phyloP scores from a whole-genome alignment of 2,329 filamentous ascomycete species.

The Beauveria rudraprayagi region DNA sequence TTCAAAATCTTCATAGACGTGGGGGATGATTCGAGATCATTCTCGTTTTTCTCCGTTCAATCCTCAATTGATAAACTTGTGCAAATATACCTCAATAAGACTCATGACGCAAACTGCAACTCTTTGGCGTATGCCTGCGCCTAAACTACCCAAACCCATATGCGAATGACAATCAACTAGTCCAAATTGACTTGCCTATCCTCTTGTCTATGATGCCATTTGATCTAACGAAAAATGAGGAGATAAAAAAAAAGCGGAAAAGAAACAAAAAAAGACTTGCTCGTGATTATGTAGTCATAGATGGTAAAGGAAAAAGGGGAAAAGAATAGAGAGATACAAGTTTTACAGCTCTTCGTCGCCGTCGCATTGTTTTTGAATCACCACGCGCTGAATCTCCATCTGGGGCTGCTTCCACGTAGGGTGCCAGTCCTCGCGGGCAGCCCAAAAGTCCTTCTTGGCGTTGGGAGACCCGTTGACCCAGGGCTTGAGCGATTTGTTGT shows the following conservation, averaged over 20 bases:
- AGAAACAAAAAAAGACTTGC: background rate
- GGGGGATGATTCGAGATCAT: background rate
- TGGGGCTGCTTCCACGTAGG: slow-evolving; percentile 64
- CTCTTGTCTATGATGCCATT: slow-evolving; percentile 3
- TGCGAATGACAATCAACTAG: background rate
- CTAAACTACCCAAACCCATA: background rate
- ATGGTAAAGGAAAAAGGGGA: background rate
- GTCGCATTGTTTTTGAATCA: slow-evolving; percentile 64
- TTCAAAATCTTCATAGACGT: background rate
- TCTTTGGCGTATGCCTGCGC: background rate
- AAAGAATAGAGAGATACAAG: background rate
- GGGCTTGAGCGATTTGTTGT: slow-evolving; percentile 63
- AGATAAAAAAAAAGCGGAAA: background rate
- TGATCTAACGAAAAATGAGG: background rate
- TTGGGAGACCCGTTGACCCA: slow-evolving; percentile 64
- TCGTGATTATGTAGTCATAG: slow-evolving; percentile 3
- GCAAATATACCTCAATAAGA: background rate
- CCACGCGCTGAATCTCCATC: slow-evolving; percentile 62
- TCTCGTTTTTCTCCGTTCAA: background rate
- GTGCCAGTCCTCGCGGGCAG: slow-evolving; percentile 54
- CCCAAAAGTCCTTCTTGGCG: slow-evolving; percentile 72
- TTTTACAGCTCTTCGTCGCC: slow-evolving; percentile 44
- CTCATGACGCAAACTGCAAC: background rate
- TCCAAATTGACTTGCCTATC: background rate
- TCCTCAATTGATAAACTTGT: background rate